Conservation (phyloP, 129 eudicot species). For the Arctium lappa region DNA sequence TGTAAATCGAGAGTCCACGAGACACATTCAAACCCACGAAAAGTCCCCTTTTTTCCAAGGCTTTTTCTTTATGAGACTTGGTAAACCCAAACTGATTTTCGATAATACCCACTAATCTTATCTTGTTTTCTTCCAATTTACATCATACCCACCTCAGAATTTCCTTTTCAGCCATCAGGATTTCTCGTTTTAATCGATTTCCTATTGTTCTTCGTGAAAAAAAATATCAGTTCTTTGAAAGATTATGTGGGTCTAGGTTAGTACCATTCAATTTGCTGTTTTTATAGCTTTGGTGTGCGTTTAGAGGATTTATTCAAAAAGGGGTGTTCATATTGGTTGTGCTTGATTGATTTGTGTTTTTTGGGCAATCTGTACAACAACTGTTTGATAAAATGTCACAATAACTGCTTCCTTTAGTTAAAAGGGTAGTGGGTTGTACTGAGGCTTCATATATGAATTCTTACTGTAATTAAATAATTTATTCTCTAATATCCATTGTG, state of each 20-base stretch:
- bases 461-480: not conserved
- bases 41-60: slow-evolving; percentile 5
- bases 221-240: not conserved
- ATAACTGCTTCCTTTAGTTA: not conserved
- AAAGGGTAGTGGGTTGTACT: not conserved
- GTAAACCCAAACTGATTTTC: slow-evolving; percentile 18
- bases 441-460: not conserved
- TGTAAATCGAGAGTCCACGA: slow-evolving; percentile 1
- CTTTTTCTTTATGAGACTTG: slow-evolving; percentile 11
- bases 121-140: slow-evolving; percentile 2
- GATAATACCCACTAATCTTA: slow-evolving; percentile 11
- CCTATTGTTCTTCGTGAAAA: not conserved
- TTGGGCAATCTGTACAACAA: slow-evolving; percentile 17
- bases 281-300: not conserved
- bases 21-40: slow-evolving; percentile 30
- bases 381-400: slow-evolving; percentile 18
- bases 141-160: slow-evolving; percentile 6
- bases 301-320: not conserved
- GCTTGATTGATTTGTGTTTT: not conserved
- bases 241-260: not conserved
- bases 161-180: not conserved
- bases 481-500: not conserved
- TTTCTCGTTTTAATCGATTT: not conserved
- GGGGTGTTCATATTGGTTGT: not conserved
- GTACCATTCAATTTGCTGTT: not conserved